Evolutionary conservation across 257 asterid genomes (phyloP).

Genomic region (Solanum paucissectum): DNA sequence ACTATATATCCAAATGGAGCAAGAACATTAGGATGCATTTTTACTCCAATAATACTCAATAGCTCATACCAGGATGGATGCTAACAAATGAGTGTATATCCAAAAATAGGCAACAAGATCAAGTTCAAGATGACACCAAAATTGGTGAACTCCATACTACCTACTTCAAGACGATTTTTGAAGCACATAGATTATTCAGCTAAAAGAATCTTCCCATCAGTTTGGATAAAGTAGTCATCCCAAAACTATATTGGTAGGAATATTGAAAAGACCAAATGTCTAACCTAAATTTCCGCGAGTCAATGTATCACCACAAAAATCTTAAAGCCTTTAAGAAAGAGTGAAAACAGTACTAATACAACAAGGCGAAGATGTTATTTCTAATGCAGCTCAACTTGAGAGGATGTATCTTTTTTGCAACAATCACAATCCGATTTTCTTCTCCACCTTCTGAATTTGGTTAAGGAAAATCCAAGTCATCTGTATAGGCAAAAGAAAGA

Average conservation of each 20-base stretch:
- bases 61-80: neutral
- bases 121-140: neutral
- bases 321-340: neutral
- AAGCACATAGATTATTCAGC: conserved; percentile 13
- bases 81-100: neutral
- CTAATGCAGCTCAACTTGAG: neutral
- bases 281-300: conserved; percentile 6
- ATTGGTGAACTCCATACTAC: neutral
- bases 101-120: neutral
- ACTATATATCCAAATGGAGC: neutral
- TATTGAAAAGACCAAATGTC: conserved; percentile 3
- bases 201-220: conserved; percentile 3
- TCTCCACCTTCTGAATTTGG: conserved; percentile 72
- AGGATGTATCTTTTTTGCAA: neutral
- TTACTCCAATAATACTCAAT: neutral
- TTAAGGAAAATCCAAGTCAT: conserved; percentile 95
- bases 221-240: conserved; percentile 1
- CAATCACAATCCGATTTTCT: conserved; percentile 44
- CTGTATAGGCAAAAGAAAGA: conserved; percentile 25
- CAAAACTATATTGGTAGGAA: neutral
- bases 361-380: neutral
- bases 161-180: neutral
- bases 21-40: neutral
- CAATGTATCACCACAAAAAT: neutral
- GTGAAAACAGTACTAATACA: neutral